Evolutionary conservation across 2,329 filamentous ascomycete species (phyloP).

Genomic region (Calonectria pseudoreteaudii): DNA sequence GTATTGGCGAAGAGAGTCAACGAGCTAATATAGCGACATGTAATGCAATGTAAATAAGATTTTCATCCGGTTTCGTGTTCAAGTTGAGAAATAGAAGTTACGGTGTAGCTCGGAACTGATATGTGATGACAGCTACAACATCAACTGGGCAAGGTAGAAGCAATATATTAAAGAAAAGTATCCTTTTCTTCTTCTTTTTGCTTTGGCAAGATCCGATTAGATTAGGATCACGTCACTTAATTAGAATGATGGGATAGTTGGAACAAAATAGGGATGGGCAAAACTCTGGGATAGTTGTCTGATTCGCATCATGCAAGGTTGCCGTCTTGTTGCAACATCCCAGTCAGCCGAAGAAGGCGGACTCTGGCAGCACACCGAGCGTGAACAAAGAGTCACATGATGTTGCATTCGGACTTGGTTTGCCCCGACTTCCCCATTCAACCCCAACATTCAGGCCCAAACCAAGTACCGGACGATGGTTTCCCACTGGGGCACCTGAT

Average conservation of each 20-base stretch:
- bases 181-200: not conserved
- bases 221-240: not conserved
- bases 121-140: not conserved
- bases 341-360: conserved; percentile 5
- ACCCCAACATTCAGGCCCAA: not conserved
- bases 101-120: not conserved
- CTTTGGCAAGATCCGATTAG: not conserved
- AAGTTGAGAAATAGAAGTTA: not conserved
- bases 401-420: conserved; percentile 5
- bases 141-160: not conserved
- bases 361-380: not conserved
- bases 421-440: conserved; percentile 1
- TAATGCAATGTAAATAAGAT: not conserved
- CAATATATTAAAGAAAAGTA: not conserved
- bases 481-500: not conserved
- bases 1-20: not conserved
- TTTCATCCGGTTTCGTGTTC: not conserved
- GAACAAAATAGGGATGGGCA: not conserved
- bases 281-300: not conserved
- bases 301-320: not conserved
- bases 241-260: not conserved
- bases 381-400: conserved; percentile 1
- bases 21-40: not conserved
- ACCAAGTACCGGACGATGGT: conserved; percentile 10
- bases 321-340: not conserved